Conservation (phyloP, 1,139 yeast species). For the Yamadazyma triangularis region DNA sequence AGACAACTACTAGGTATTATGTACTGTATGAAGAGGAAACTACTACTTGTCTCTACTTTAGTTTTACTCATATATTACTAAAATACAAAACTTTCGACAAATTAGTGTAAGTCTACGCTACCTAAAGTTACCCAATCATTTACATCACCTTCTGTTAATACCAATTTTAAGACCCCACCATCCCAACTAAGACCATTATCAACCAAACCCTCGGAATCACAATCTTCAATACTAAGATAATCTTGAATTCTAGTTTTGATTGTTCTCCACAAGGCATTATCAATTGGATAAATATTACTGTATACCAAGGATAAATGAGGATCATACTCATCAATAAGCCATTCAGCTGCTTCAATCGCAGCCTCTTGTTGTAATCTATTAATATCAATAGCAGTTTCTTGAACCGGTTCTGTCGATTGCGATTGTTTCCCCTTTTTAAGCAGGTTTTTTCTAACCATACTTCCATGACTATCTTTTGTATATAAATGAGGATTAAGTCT, state of each 20-base stretch:
- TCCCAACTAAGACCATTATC: slow-evolving; percentile 51
- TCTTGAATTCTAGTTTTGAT: slow-evolving; percentile 69
- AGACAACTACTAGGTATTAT: too few relatives aligned
- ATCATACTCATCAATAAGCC: slow-evolving; percentile 57
- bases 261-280: slow-evolving; percentile 64
- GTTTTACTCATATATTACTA: too few relatives aligned
- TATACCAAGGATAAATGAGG: slow-evolving; percentile 77
- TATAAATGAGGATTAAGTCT: slow-evolving; percentile 39
- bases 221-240: slow-evolving; percentile 51
- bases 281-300: slow-evolving; percentile 62
- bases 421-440: slow-evolving; percentile 17
- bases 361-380: slow-evolving; percentile 23
- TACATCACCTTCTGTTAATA: slow-evolving; percentile 72
- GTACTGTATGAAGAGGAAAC: too few relatives aligned
- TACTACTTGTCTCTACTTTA: too few relatives aligned
- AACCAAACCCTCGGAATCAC: slow-evolving; percentile 32
- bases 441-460: slow-evolving; percentile 21
- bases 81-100: too few relatives aligned
- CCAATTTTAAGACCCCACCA: slow-evolving; percentile 66
- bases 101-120: slow-evolving; percentile 41
- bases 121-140: slow-evolving; percentile 70
- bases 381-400: slow-evolving; percentile 22
- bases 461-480: slow-evolving; percentile 33
- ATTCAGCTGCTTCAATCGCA: slow-evolving; percentile 39
- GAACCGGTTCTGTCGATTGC: slow-evolving; percentile 5